A percentile compares a stretch with the other conserved stretches of the same genome.
Conservation (phyloP, 441 rosid species). For the Pelargonium cotyledonis region DNA sequence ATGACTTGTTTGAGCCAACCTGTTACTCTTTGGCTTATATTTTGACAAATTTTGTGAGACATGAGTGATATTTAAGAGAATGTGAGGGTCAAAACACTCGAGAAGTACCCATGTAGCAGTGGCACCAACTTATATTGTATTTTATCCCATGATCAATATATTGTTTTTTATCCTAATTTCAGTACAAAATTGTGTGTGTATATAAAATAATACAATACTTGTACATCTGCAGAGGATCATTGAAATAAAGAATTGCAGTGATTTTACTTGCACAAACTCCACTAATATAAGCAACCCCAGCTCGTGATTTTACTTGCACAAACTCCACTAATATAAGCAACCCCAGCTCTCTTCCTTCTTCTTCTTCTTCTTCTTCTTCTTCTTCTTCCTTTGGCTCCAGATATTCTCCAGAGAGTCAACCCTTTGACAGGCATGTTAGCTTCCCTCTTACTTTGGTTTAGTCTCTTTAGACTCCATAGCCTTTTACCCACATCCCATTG, state of each 20-base stretch:
- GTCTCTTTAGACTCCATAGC: slow-evolving; percentile 31
- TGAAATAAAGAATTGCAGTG: not conserved
- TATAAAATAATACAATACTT: not conserved
- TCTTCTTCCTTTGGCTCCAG: slow-evolving; percentile 11
- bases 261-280: slow-evolving; percentile 1
- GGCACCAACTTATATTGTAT: too few relatives aligned
- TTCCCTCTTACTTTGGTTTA: slow-evolving; percentile 27
- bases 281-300: too few relatives aligned
- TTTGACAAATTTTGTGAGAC: too few relatives aligned
- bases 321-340: not conserved
- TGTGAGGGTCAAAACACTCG: not conserved
- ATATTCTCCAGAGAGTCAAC: slow-evolving; percentile 16
- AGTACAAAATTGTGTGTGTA: too few relatives aligned
- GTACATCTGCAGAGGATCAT: not conserved
- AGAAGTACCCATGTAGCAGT: too few relatives aligned
- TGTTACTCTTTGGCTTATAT: too few relatives aligned
- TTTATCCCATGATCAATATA: too few relatives aligned
- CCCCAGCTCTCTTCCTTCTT: not conserved
- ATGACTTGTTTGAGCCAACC: too few relatives aligned
- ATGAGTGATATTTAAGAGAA: slow-evolving; percentile 11
- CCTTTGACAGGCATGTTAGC: slow-evolving; percentile 28
- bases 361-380: slow-evolving; percentile 15
- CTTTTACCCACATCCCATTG: slow-evolving; percentile 30
- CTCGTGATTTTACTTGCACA: too few relatives aligned
- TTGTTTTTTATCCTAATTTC: too few relatives aligned